Evolutionary conservation across 1,284 basidiomycete species (phyloP), one percentile per base, ranked within the genome.

Genomic region (Boletellus sp.): DNA sequence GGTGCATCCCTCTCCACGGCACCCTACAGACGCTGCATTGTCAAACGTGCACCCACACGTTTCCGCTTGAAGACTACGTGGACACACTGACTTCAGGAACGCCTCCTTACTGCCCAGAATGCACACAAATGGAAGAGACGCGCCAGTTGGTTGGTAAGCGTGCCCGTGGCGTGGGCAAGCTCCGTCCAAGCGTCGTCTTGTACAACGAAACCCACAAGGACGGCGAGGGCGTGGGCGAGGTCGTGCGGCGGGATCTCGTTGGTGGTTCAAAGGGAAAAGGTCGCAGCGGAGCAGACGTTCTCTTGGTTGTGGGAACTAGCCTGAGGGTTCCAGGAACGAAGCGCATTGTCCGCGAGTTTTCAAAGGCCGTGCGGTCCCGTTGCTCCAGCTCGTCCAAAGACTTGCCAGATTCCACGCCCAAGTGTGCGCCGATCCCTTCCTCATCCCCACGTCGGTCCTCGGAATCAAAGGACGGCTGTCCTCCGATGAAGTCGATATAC

Each of bases 271-370:
- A 82, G 59, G 81, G 82, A 15, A 85, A 81, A 55, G 82, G 83
- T 4, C 73, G 80, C 54, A 78, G 78, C 52, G 85, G 83, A 5
- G 89, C 91, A 5, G 94, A 97, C 71, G 71, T 95, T 44, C 74
- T 97, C 42, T 73, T 97, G 45, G 94, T 97, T 10, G 93, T 92
- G 15, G 94, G 94, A 33, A 97, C 94, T 44, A 92, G 87, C 64
- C 73, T 97, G 50, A 82, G 86, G 58, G 91, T 97, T 10, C 93
- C 92, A 2, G 94, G 94, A 11, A 95, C 94, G 45, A 97, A 96
- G 71, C 78, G 91, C 57, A 91, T 97, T 65, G 91, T 96, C 28
- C 83, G 91, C 55, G 93, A 97, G 69, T 91, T 97, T 69, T 80
- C 91, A 28, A 93, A 91, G 70, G 87, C 89, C 11, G 82, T 91